Conservation (phyloP, 257 asterid genomes). For the Ajuga chamaepitys region DNA sequence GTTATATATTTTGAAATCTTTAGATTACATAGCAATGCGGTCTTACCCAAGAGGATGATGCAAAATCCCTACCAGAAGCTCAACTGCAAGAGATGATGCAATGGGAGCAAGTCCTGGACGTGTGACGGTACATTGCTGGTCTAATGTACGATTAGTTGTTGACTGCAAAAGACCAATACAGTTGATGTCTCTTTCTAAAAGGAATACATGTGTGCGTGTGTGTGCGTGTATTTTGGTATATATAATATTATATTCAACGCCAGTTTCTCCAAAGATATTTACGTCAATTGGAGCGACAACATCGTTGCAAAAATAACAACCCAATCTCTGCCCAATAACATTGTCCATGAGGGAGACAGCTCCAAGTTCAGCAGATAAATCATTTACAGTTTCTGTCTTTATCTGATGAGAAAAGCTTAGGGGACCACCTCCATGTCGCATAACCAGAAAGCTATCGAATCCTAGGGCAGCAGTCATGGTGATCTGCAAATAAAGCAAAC, state of each 20-base stretch:
- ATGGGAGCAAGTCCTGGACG: constrained; percentile 99
- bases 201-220: no score
- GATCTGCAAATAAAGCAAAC: constrained; percentile 38
- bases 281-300: constrained; percentile 97
- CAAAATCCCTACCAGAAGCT: constrained; percentile 75
- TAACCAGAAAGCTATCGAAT: constrained; percentile 91
- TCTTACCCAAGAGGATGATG: constrained; percentile 86
- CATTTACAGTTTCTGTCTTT: constrained; percentile 26
- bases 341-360: constrained; percentile 26
- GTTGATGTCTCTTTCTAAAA: neutral
- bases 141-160: constrained; percentile 83
- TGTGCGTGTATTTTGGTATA: no score
- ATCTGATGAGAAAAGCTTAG: constrained; percentile 23
- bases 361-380: constrained; percentile 33
- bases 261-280: constrained; percentile 19
- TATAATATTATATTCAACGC: neutral
- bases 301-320: constrained; percentile 95
- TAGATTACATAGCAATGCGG: neutral
- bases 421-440: constrained; percentile 98
- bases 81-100: constrained; percentile 95
- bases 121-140: constrained; percentile 98
- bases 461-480: constrained; percentile 92
- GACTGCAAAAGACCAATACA: constrained; percentile 45
- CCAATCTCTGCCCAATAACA: constrained; percentile 46
- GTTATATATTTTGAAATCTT: neutral